Conservation (phyloP, 345 rosid species). For the Arabis hirsuta region DNA sequence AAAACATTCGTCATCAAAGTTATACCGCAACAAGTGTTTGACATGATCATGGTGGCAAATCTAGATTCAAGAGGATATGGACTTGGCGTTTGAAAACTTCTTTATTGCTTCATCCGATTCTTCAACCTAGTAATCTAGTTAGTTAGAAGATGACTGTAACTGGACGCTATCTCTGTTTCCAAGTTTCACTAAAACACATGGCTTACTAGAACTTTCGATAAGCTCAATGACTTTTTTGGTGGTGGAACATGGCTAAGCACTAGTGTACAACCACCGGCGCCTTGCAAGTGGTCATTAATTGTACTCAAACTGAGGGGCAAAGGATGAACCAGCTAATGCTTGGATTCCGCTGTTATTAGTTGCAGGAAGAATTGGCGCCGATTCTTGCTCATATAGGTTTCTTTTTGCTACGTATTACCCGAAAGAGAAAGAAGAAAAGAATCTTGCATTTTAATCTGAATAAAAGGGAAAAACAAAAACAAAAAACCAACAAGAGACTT, state of each 20-base stretch:
- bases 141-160: not conserved
- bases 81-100: slow-evolving; percentile 78
- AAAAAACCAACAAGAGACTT: slow-evolving; percentile 4
- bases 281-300: slow-evolving; percentile 52
- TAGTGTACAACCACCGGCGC: slow-evolving; percentile 51
- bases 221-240: slow-evolving; percentile 72
- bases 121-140: slow-evolving; percentile 1
- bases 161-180: not conserved
- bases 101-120: slow-evolving; percentile 85
- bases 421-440: not conserved
- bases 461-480: not conserved
- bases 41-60: not conserved
- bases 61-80: slow-evolving; percentile 58
- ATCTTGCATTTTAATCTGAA: not conserved
- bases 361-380: slow-evolving; percentile 43
- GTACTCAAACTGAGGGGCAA: slow-evolving; percentile 78
- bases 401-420: slow-evolving; percentile 58
- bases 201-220: slow-evolving; percentile 72
- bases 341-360: slow-evolving; percentile 36
- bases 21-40: not conserved
- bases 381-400: slow-evolving; percentile 84
- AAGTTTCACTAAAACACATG: not conserved
- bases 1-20: not conserved
- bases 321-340: slow-evolving; percentile 52
- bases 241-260: slow-evolving; percentile 76